Percentiles rank a stretch among this genome's conserved stretches.
Conservation (phyloP, 371 early-diverging fungal species). For the Apophysomyces sp. region DNA sequence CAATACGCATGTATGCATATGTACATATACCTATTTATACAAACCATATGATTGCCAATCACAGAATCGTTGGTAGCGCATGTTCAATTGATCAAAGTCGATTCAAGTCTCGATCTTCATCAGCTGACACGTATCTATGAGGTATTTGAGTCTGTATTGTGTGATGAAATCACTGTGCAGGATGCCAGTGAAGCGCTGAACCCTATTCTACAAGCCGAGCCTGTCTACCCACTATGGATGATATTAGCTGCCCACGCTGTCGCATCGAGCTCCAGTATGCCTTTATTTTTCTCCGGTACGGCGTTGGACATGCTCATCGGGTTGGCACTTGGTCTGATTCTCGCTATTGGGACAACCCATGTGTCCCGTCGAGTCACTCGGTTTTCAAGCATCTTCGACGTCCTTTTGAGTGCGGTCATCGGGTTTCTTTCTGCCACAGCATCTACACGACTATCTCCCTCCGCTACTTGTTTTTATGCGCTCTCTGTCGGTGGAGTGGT, state of each 20-base stretch:
- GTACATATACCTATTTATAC: not conserved
- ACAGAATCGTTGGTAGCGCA: conserved; percentile 37
- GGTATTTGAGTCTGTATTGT: conserved; percentile 53
- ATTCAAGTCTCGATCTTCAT: conserved; percentile 53
- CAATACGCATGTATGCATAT: not conserved
- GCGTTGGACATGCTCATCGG: conserved; percentile 50
- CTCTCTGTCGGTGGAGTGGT: conserved; percentile 63
- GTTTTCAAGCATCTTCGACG: conserved; percentile 61
- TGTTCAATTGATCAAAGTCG: conserved; percentile 58
- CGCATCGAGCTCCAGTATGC: conserved; percentile 54
- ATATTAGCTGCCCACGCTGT: conserved; percentile 54
- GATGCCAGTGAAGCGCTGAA: conserved; percentile 57
- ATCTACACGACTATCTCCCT: conserved; percentile 20
- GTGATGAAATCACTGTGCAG: conserved; percentile 39
- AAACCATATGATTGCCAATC: not conserved
- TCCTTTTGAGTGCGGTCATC: conserved; percentile 55
- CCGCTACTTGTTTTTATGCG: conserved; percentile 49
- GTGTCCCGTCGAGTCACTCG: conserved; percentile 55
- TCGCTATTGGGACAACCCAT: conserved; percentile 48
- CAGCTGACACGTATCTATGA: conserved; percentile 54
- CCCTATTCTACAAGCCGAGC: conserved; percentile 35
- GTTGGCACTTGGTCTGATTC: conserved; percentile 45
- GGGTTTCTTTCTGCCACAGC: conserved; percentile 52
- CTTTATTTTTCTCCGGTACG: conserved; percentile 59
- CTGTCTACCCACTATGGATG: conserved; percentile 48